Evolutionary conservation across 2,329 filamentous ascomycete genomes (phyloP).

Genomic region (Clonostachys rhizophaga): DNA sequence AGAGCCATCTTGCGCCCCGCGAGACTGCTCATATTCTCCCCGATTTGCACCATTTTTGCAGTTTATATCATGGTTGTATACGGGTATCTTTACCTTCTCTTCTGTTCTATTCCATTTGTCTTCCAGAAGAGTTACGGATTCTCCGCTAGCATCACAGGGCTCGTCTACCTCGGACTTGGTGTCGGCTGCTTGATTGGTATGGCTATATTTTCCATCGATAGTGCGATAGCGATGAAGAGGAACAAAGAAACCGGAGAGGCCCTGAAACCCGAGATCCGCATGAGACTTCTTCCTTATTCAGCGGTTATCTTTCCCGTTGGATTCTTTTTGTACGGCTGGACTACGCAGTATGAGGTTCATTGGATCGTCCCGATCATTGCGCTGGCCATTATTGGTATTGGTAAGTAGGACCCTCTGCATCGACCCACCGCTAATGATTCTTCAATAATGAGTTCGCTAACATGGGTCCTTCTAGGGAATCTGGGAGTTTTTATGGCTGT

Average conservation of each 20-base stretch:
- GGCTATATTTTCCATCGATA: conserved; percentile 1
- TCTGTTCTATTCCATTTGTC: conserved; percentile 46
- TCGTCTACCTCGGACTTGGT: conserved; percentile 36
- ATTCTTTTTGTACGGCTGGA: conserved; percentile 51
- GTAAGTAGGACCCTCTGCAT: conserved; percentile 20
- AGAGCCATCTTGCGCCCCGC: conserved; percentile 60
- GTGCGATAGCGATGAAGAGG: conserved; percentile 30
- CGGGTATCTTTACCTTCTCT: conserved; percentile 54
- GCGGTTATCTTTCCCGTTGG: conserved; percentile 41
- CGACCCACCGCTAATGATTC: neutral
- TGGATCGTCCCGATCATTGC: conserved; percentile 46
- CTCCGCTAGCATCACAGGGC: conserved; percentile 14
- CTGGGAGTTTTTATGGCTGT: conserved; percentile 22
- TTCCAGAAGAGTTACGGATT: conserved; percentile 53
- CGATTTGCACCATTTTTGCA: conserved; percentile 62
- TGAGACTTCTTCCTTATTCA: conserved; percentile 24
- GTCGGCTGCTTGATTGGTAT: conserved; percentile 26
- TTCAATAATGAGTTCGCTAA: neutral
- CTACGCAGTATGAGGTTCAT: conserved; percentile 34
- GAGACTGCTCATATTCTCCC: conserved; percentile 53
- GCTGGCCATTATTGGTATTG: conserved; percentile 33
- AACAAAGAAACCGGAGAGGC: conserved; percentile 32
- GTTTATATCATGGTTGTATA: conserved; percentile 61
- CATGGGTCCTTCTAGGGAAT: neutral
- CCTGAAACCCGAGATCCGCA: neutral